Evolutionary conservation across 768 basidiomycete genomes (phyloP).

Genomic region (Nidula microcarpa): DNA sequence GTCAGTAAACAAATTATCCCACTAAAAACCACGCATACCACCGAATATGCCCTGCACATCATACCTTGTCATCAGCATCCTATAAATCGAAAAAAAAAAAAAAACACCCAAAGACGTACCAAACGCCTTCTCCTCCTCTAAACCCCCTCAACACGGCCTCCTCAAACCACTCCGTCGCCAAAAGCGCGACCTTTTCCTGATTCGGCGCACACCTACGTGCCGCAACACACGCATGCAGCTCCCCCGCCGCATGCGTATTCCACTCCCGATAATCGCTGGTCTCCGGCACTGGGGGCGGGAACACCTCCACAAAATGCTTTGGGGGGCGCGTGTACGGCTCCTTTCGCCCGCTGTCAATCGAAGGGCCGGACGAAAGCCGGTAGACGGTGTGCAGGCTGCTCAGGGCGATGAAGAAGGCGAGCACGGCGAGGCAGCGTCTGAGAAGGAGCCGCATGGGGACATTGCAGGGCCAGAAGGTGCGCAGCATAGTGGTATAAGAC

Average conservation of each 20-base stretch:
- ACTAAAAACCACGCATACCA: slow-evolving; percentile 9
- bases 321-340: too few relatives aligned
- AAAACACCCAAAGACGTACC: slow-evolving; percentile 12
- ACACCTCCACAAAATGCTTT: too few relatives aligned
- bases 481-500: too few relatives aligned
- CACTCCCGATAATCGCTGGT: slow-evolving; percentile 2
- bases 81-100: not conserved
- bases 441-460: too few relatives aligned
- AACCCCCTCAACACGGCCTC: slow-evolving; percentile 10
- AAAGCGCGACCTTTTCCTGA: slow-evolving; percentile 26
- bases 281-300: too few relatives aligned
- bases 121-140: slow-evolving; percentile 24
- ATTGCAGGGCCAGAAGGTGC: too few relatives aligned
- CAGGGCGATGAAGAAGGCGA: too few relatives aligned
- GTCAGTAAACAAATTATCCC: not conserved
- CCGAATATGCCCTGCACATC: slow-evolving; percentile 15
- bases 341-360: too few relatives aligned
- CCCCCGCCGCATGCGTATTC: slow-evolving; percentile 19
- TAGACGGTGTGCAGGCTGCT: too few relatives aligned
- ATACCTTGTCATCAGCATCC: not conserved
- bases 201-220: slow-evolving; percentile 21
- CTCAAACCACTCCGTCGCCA: slow-evolving; percentile 21
- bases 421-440: too few relatives aligned
- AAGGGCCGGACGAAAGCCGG: too few relatives aligned
- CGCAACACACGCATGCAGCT: slow-evolving; percentile 21